Conservation (phyloP, 2,329 filamentous ascomycete genomes). For the Microcera coccophila region DNA sequence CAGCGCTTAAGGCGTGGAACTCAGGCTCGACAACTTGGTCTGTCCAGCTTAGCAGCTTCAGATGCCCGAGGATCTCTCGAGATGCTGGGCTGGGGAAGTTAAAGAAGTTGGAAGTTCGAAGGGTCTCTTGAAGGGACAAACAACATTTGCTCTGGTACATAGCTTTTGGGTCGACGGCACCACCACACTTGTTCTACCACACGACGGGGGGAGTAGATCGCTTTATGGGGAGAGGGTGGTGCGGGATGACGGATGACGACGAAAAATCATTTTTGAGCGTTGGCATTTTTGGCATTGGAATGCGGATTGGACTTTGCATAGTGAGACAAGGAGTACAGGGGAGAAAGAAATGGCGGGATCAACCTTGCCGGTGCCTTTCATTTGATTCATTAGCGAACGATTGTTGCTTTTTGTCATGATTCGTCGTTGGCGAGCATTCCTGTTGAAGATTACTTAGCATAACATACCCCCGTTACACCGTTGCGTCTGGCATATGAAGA, state of each 20-base stretch:
- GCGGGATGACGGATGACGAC: slow-evolving; percentile 16
- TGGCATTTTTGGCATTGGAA: slow-evolving; percentile 23
- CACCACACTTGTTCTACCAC: slow-evolving; percentile 10
- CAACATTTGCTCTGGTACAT: slow-evolving; percentile 22
- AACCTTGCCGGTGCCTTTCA: slow-evolving; percentile 14
- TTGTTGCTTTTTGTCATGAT: background rate
- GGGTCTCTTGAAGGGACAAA: slow-evolving; percentile 12
- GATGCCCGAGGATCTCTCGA: slow-evolving; percentile 56
- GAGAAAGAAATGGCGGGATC: slow-evolving; percentile 19
- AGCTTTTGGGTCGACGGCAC: slow-evolving; percentile 19
- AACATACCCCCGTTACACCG: slow-evolving; percentile 21
- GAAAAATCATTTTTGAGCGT: slow-evolving; percentile 16
- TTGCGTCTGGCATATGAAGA: background rate
- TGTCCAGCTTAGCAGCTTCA: slow-evolving; percentile 51
- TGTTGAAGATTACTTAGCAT: slow-evolving; percentile 8
- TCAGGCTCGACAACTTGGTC: slow-evolving; percentile 56
- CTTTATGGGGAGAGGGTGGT: slow-evolving; percentile 16
- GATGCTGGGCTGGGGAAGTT: slow-evolving; percentile 51
- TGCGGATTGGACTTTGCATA: slow-evolving; percentile 30
- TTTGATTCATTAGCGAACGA: too few species aligned
- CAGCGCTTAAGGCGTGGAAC: slow-evolving; percentile 58
- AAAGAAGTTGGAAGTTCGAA: too few species aligned
- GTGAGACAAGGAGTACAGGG: slow-evolving; percentile 27
- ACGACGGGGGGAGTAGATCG: background rate
- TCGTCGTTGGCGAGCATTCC: slow-evolving; percentile 20